Percentiles rank a stretch among this genome's conserved stretches.
phyloP scores from a whole-genome alignment of 176 grass and related monocot genomes.

The Eragrostis curvula region DNA sequence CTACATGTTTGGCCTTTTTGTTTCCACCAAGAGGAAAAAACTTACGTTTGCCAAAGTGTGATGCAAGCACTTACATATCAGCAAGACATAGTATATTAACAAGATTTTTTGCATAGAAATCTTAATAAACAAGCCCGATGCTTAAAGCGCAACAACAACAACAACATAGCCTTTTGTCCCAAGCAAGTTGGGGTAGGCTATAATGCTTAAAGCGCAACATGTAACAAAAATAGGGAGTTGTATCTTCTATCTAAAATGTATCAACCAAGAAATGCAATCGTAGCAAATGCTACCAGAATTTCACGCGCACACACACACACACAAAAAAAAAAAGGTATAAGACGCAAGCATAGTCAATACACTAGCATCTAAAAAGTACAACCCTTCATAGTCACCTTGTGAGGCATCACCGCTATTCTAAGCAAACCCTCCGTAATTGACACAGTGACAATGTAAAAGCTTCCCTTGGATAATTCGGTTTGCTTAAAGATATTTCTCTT shows the following conservation, averaged over 20 bases:
- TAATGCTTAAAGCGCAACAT: not conserved
- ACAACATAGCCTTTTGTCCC: too few relatives aligned
- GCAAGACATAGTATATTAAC: not conserved
- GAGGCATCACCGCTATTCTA: not conserved
- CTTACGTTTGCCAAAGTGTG: not conserved
- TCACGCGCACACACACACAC: too few relatives aligned
- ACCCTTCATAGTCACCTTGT: not conserved
- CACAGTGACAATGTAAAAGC: constrained; percentile 24
- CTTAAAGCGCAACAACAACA: not conserved
- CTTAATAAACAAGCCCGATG: not conserved
- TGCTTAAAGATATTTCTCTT: not conserved
- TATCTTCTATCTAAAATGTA: not conserved
- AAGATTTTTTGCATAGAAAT: not conserved
- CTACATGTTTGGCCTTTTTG: not conserved
- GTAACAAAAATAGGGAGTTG: not conserved
- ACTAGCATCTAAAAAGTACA: not conserved
- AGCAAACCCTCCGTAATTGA: not conserved
- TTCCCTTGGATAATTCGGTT: not conserved
- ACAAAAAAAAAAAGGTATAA: not conserved
- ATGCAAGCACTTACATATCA: constrained; percentile 2
- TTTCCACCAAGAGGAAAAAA: not conserved
- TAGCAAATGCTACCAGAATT: not conserved
- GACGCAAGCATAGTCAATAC: constrained; percentile 1
- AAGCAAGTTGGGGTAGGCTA: too few relatives aligned
- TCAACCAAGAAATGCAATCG: not conserved